A percentile compares a stretch with the other conserved stretches of the same genome.
Evolutionary conservation across 2,329 filamentous ascomycete species (phyloP).

Genomic region (Penicillium sp.): DNA sequence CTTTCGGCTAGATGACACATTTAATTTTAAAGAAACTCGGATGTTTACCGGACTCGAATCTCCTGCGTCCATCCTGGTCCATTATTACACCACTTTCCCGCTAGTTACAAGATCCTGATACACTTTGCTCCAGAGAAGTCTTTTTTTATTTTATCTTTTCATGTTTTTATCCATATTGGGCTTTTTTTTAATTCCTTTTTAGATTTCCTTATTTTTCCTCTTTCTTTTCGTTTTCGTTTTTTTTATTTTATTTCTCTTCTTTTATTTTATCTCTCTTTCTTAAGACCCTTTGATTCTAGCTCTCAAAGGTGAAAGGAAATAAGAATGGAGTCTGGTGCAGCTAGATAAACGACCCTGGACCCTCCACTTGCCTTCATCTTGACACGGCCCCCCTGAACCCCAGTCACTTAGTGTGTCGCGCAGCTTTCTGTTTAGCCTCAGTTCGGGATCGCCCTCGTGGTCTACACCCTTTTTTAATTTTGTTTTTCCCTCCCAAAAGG

Average conservation of each 20-base stretch:
- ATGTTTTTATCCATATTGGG: constrained; percentile 9
- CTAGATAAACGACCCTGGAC: constrained; percentile 43
- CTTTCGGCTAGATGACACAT: constrained; percentile 15
- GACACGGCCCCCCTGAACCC: constrained; percentile 24
- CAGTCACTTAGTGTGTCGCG: constrained; percentile 27
- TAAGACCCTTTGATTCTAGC: constrained; percentile 6
- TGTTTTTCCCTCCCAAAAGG: constrained; percentile 11
- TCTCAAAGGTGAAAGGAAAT: constrained; percentile 12
- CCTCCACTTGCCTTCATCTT: constrained; percentile 32
- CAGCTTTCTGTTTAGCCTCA: constrained; percentile 26
- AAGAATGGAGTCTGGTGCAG: constrained; percentile 31
- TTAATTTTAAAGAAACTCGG: constrained; percentile 22
- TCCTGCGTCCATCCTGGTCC: constrained; percentile 39
- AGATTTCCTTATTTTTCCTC: constrained; percentile 7
- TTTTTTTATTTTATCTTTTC: constrained; percentile 8
- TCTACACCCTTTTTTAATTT: constrained; percentile 8
- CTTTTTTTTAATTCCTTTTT: constrained; percentile 9
- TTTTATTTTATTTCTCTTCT: constrained; percentile 14
- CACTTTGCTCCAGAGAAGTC: constrained; percentile 15
- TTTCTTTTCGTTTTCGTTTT: constrained; percentile 1
- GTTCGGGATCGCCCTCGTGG: constrained; percentile 21
- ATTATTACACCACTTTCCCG: constrained; percentile 40
- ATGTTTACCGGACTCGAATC: constrained; percentile 26
- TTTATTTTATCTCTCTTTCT: constrained; percentile 4
- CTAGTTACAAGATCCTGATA: constrained; percentile 38